Evolutionary conservation across 495 filamentous ascomycete genomes (phyloP), one percentile per base, ranked within the genome.

Genomic region (Penicillium verhagenii): DNA sequence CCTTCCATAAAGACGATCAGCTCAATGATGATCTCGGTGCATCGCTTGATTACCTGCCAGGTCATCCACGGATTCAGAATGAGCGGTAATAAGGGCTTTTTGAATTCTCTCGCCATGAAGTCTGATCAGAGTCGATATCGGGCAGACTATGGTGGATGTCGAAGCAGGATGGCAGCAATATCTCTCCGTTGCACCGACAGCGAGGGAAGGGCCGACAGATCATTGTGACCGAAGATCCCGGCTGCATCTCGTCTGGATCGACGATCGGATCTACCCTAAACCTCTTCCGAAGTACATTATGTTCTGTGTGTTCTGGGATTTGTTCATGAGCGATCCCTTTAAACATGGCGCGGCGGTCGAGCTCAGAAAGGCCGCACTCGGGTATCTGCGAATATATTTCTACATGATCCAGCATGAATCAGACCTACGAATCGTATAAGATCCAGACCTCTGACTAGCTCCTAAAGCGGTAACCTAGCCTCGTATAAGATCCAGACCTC

Each of bases 241-340:
- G 3, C 62, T 85, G 6, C 84, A 88, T 51, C 72, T 86, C 0
- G 69, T 85, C 13, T 88, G 82, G 84, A 56, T 59, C 33, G 54
- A 79, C 25, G 54, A 72, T 14, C 53, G 21, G 37, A 39, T 51
- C 20, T 56, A 51, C 10, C 6, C 51, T 10, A 56, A 56, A 29
- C 54, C 54, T 19, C 47, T 51, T 25, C 54, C 54, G 1, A 11
- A 29, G 9, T 56, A 51, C 20, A 31, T 56, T 1, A 29, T 25
- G 14, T 56, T 39, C 8, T 39, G 29, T 20, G 26, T 19, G 3
- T 56, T 56, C 47, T 56, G 42, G 54, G 26, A 45, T n/a, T 18
- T 20, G 7, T 43, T 43, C 13, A 19, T 43, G 40, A 20, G n/a
- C 13, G 50, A 53, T 35, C 25, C 40, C 2, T 29, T 25, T 2